Percentiles rank a stretch among this genome's conserved stretches.
These are phyloP conservation scores for Fomitopsis pinicola DNA, from an alignment of 1,284 basidiomycete species.

Conservation along the genomic window DNA sequence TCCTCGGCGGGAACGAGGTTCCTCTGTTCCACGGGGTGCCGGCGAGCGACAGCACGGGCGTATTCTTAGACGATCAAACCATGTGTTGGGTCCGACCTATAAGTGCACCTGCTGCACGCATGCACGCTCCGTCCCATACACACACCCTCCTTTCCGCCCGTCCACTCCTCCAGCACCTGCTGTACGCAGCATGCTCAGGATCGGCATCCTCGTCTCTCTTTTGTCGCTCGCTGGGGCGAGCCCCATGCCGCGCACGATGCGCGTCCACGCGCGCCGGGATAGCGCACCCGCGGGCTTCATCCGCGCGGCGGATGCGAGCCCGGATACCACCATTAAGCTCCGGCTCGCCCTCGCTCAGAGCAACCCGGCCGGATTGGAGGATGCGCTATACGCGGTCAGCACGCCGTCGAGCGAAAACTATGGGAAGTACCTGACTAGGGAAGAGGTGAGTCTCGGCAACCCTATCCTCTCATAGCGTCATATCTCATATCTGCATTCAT, in stretches of 20 bases:
- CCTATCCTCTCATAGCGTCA: background rate
- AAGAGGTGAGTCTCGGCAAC: conserved; percentile 23
- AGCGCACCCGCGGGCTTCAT: conserved; percentile 26
- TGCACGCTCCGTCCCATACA: background rate
- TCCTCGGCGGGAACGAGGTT: no score
- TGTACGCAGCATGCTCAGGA: background rate
- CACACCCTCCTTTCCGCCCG: background rate
- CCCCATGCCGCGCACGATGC: background rate
- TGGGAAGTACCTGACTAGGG: conserved; percentile 29
- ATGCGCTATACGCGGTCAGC: conserved; percentile 31
- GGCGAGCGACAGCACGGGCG: background rate
- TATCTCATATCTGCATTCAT: conserved; percentile 20
- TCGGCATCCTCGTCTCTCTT: background rate
- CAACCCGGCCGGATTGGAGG: conserved; percentile 32
- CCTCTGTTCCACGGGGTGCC: no score
- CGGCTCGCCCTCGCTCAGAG: conserved; percentile 31
- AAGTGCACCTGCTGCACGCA: background rate
- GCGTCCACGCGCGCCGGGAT: background rate
- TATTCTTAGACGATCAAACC: background rate
- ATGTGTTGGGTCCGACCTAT: background rate
- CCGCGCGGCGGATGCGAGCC: conserved; percentile 14
- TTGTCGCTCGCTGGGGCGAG: background rate
- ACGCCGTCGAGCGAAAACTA: conserved; percentile 29
- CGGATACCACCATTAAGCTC: conserved; percentile 25
- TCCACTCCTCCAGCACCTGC: conserved; percentile 1